A percentile compares a stretch with the other conserved stretches of the same genome.
phyloP scores from a whole-genome alignment of 805 yeast genomes.

The Nakazawaea anatomiae region DNA sequence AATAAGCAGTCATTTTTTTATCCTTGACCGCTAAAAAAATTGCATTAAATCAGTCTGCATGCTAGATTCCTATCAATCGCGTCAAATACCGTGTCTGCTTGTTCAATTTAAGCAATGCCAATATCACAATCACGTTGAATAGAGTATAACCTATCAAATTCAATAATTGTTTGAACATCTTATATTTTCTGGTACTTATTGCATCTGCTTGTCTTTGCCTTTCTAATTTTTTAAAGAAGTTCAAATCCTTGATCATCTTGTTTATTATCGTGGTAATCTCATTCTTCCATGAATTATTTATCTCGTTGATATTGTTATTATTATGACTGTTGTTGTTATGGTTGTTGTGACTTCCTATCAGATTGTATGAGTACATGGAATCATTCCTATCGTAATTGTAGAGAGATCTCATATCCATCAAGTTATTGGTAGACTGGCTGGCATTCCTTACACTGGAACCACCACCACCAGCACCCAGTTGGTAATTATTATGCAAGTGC shows the following conservation, averaged over 20 bases:
- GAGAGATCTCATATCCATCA: conserved; percentile 3
- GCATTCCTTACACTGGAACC: neutral
- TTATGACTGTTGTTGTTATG: conserved; percentile 15
- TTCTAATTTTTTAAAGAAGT: conserved; percentile 14
- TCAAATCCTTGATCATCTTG: conserved; percentile 36
- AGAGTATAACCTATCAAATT: conserved; percentile 1
- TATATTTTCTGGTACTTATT: neutral
- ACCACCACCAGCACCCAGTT: neutral
- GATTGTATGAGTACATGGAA: neutral
- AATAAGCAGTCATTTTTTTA: too few relatives aligned
- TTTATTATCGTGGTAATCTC: conserved; percentile 43
- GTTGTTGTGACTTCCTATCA: conserved; percentile 7
- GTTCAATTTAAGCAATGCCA: conserved; percentile 1
- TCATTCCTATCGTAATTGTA: conserved; percentile 5
- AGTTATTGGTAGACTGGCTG: conserved; percentile 1
- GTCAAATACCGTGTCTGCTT: neutral
- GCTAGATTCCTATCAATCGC: neutral
- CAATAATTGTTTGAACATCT: neutral
- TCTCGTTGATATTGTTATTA: conserved; percentile 23
- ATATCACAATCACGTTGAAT: neutral
- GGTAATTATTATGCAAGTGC: too few relatives aligned
- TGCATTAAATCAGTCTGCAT: neutral
- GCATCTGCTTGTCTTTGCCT: neutral
- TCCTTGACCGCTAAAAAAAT: too few relatives aligned
- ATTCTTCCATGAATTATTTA: conserved; percentile 42